Evolutionary conservation across 1,139 yeast genomes (phyloP).

Genomic region (Lizanozyma gosingica): DNA sequence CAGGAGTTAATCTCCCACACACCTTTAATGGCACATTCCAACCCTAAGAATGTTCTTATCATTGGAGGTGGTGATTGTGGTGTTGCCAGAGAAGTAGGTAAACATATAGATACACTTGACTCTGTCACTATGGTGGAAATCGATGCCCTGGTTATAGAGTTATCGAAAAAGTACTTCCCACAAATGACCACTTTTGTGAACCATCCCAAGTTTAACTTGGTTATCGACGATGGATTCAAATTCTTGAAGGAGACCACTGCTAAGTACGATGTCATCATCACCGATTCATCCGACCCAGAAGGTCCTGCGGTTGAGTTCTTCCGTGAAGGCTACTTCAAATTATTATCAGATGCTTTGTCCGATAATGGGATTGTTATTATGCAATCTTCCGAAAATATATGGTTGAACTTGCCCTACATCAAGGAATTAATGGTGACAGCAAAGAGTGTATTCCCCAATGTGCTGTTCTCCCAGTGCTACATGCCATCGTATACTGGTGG

Average conservation of each 20-base stretch:
- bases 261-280: conserved; percentile 75
- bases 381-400: conserved; percentile 79
- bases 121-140: conserved; percentile 87
- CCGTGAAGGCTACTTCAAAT: conserved; percentile 78
- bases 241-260: conserved; percentile 50
- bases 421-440: conserved; percentile 69
- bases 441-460: conserved; percentile 74
- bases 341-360: conserved; percentile 71
- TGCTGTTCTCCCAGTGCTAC: conserved; percentile 78
- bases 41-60: conserved; percentile 82
- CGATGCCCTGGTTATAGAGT: conserved; percentile 80
- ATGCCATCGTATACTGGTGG: conserved; percentile 95
- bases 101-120: conserved; percentile 65
- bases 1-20: conserved; percentile 94
- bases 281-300: conserved; percentile 94
- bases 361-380: conserved; percentile 83
- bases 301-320: conserved; percentile 91
- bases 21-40: conserved; percentile 82
- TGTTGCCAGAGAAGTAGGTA: conserved; percentile 83
- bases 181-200: conserved; percentile 72
- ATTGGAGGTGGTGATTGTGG: conserved; percentile 98
- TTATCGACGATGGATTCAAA: conserved; percentile 89
- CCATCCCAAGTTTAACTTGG: conserved; percentile 75
- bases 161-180: conserved; percentile 77
- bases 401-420: conserved; percentile 78